Evolutionary conservation across 805 yeast genomes (phyloP), one percentile per base, ranked within the genome.

Genomic region (Candida maltosa): DNA sequence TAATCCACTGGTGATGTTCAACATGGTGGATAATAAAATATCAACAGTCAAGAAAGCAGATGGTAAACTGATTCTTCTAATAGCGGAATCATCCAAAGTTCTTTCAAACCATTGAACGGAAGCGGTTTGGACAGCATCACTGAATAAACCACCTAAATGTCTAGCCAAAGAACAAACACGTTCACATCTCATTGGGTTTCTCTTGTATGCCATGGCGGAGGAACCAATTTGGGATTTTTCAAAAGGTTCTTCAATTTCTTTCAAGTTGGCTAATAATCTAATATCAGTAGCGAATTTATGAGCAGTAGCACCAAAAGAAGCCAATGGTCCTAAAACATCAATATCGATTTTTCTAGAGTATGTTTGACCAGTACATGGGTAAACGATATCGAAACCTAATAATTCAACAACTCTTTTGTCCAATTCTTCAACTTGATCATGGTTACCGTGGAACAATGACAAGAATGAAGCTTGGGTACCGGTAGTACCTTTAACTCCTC

Each of bases 81-180:
- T 91, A 35, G 98, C 98, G 39, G 95, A 84, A 65, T 93, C 98
- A 65, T 93, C 98, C 56, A 93, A 76, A 23, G 98, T 93, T 72
- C 98, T 86, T 73, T 93, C 98, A 60, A 93, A 93, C 98, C 98
- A 93, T 70, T 93, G 98, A 34, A 93, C 97, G 23, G 96, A 83
- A 6, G 97, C 94, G 32, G 98, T 93, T 67, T 87, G 93, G 51
- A 91, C 85, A 35, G 96, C 94, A 64, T 93, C 97, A 56, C 75
- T 87, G 69, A 83, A 85, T 49, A 88, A 70, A 12, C 95, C 83
- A 46, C 96, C 95, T 65, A 93, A 65, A 63, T 91, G 97, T 72
- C 98, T 86, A 15, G 97, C 80, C 48, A 93, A 76, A n/a, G 98
- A 93, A 70, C 98, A 93, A 41, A 93, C 97, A 65, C 98, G 81